Evolutionary conservation across 352 stramenopile genomes (phyloP).

Genomic region (Globisporangium spinosum): DNA sequence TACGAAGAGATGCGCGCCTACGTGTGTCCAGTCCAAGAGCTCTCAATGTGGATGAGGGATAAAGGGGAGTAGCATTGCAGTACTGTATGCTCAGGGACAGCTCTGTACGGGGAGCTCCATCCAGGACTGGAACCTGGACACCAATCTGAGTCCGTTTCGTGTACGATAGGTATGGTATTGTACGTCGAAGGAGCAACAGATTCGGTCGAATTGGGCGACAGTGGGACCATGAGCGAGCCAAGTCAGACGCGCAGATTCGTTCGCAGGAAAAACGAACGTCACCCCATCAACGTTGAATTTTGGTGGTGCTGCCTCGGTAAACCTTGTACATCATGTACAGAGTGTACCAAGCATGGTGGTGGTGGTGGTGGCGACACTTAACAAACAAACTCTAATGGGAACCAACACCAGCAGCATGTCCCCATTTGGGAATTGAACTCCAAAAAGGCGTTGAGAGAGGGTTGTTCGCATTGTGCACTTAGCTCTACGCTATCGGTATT

Average conservation of each 20-base stretch:
- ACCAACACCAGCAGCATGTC: neutral
- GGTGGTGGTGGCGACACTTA: too few relatives aligned
- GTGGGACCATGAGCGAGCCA: conserved; percentile 5
- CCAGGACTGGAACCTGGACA: neutral
- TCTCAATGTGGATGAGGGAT: neutral
- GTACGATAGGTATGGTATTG: neutral
- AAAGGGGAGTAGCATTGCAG: neutral
- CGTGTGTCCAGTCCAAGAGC: neutral
- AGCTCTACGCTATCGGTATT: neutral
- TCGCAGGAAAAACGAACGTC: neutral
- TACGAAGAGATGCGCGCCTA: neutral
- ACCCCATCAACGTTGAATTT: neutral
- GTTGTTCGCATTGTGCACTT: neutral
- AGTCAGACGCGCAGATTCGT: conserved; percentile 6
- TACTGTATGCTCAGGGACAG: neutral
- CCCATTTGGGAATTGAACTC: neutral
- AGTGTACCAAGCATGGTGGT: too few relatives aligned
- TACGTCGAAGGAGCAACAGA: neutral
- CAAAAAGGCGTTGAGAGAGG: neutral
- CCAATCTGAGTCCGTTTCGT: neutral
- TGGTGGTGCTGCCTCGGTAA: neutral
- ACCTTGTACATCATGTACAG: too few relatives aligned
- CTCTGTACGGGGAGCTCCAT: neutral
- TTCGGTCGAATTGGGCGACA: neutral
- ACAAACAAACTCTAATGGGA: neutral